Percentiles rank a stretch among this genome's conserved stretches.
Evolutionary conservation across 441 rosid genomes (phyloP).

Genomic region (Corymbia calophylla): DNA sequence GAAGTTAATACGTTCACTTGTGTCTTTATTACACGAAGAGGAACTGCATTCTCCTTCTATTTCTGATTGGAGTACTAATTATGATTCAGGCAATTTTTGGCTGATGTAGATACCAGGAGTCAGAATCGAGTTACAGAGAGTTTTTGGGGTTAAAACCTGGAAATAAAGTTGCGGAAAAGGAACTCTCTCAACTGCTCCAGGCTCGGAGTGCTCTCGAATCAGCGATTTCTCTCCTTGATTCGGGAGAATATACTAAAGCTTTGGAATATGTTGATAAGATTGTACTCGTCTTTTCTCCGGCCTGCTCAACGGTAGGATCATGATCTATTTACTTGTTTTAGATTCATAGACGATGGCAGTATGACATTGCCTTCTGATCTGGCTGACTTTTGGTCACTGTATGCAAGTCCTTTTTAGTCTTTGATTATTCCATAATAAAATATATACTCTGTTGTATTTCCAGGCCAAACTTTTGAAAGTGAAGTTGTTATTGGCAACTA

Average conservation of each 20-base stretch:
- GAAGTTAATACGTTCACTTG: neutral
- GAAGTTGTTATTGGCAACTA: constrained; percentile 55
- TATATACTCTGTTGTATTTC: neutral
- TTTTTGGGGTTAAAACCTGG: constrained; percentile 67
- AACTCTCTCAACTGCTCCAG: constrained; percentile 84
- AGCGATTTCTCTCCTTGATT: constrained; percentile 54
- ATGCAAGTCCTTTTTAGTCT: neutral
- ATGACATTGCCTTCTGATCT: neutral
- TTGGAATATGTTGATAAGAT: constrained; percentile 80
- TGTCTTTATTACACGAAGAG: neutral
- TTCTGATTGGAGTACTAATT: constrained; percentile 15
- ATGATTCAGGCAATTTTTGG: constrained; percentile 20
- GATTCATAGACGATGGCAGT: neutral
- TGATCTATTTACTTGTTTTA: neutral
- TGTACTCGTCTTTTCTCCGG: constrained; percentile 88
- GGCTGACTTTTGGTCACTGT: neutral
- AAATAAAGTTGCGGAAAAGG: constrained; percentile 68
- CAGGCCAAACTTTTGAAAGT: constrained; percentile 90
- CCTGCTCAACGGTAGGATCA: constrained; percentile 66
- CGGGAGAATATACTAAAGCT: constrained; percentile 60
- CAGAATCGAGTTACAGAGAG: constrained; percentile 64
- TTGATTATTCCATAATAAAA: neutral
- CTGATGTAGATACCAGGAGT: constrained; percentile 72
- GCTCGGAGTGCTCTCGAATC: constrained; percentile 76
- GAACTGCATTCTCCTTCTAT: neutral